Evolutionary conservation across 495 filamentous ascomycete species (phyloP).

Genomic region (Viridothelium virens): DNA sequence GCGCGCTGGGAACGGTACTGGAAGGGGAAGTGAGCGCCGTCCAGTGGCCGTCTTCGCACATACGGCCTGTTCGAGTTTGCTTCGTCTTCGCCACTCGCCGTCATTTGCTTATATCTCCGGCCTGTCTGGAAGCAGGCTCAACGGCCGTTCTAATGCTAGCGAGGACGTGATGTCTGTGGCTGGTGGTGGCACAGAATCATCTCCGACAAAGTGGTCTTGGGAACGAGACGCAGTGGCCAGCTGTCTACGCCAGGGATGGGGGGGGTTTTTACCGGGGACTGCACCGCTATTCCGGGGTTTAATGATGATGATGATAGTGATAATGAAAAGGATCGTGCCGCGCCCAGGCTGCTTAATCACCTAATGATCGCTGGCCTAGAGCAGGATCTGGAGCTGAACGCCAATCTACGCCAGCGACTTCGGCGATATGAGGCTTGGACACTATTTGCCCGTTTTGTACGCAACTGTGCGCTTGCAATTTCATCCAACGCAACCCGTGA

Average conservation of each 20-base stretch:
- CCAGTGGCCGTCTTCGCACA: not conserved
- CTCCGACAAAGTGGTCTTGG: constrained; percentile 3
- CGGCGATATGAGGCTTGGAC: not conserved
- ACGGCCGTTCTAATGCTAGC: not conserved
- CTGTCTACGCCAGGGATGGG: not conserved
- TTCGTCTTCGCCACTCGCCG: not conserved
- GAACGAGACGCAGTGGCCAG: not conserved
- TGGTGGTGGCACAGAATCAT: constrained; percentile 2
- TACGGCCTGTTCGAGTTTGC: not conserved
- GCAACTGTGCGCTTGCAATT: not conserved
- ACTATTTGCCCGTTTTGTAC: not conserved
- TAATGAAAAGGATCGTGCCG: constrained; percentile 9
- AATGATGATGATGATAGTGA: not conserved
- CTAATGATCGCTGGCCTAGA: not conserved
- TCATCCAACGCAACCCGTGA: not conserved
- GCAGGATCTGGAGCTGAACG: not conserved
- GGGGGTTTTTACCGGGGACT: not conserved
- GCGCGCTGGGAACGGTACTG: not conserved
- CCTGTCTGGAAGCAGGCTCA: not conserved
- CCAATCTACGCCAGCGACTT: constrained; percentile 2
- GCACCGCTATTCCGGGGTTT: not conserved
- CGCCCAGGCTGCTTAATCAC: not conserved
- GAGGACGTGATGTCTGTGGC: not conserved
- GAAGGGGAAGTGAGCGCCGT: not conserved
- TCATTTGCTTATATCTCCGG: too few species aligned